These are phyloP conservation scores for Brasenia schreberi DNA, from an alignment of 164 flowering plant genomes.

Conservation along the genomic window DNA sequence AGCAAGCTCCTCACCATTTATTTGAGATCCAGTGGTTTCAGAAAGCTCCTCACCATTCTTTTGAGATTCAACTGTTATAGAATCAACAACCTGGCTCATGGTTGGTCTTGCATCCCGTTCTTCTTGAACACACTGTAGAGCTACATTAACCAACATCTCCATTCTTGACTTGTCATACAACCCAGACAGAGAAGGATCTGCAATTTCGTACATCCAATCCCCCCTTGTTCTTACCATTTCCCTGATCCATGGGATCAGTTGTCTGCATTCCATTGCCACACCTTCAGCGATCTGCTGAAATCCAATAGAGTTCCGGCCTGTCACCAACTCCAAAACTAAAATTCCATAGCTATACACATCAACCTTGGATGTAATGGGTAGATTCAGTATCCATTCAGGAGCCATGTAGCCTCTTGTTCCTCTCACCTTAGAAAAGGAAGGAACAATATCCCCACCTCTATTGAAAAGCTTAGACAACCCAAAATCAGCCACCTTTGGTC, in stretches of 20 bases:
- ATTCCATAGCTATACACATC: constrained; percentile 14
- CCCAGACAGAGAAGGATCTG: constrained; percentile 9
- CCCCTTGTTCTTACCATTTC: constrained; percentile 1
- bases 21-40: too few species aligned
- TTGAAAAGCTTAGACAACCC: too few species aligned
- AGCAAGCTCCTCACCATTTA: too few species aligned
- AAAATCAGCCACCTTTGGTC: too few species aligned
- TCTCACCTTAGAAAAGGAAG: constrained; percentile 1
- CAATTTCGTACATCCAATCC: constrained; percentile 7
- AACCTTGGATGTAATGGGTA: constrained; percentile 11
- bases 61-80: too few species aligned
- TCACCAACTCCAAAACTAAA: constrained; percentile 12
- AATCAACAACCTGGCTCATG: constrained; percentile 13
- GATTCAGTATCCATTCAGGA: too few species aligned
- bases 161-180: constrained; percentile 5
- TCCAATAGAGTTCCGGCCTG: constrained; percentile 9
- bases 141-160: constrained; percentile 6
- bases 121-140: constrained; percentile 9
- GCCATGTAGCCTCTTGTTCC: constrained; percentile 16
- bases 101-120: constrained; percentile 12
- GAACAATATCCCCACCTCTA: not conserved
- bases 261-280: constrained; percentile 1
- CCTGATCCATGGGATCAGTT: constrained; percentile 6
- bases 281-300: constrained; percentile 4
- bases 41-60: too few species aligned